A percentile compares a stretch with the other conserved stretches of the same genome.
phyloP scores from a whole-genome alignment of 805 yeast genomes.

The Spathaspora boniae region DNA sequence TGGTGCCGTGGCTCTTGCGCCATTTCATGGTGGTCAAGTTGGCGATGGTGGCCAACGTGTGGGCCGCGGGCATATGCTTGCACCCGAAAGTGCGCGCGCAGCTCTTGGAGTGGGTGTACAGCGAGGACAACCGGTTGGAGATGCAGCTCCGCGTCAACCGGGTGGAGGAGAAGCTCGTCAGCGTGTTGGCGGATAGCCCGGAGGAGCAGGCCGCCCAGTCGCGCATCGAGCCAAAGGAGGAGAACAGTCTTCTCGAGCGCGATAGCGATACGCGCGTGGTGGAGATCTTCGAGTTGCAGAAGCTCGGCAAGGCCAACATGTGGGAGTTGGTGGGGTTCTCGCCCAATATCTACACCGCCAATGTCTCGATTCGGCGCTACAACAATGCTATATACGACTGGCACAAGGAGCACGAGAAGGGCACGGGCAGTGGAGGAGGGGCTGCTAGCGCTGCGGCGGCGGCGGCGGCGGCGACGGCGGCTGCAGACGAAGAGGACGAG shows the following conservation, averaged over 20 bases:
- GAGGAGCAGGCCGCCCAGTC: conserved; percentile 12
- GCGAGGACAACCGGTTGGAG: conserved; percentile 62
- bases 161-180: conserved; percentile 38
- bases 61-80: conserved; percentile 42
- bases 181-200: conserved; percentile 9
- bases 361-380: conserved; percentile 18
- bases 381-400: conserved; percentile 2
- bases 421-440: too few relatives aligned
- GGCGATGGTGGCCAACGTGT: conserved; percentile 36
- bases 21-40: conserved; percentile 27
- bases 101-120: conserved; percentile 46
- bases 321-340: conserved; percentile 67
- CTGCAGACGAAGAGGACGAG: conserved; percentile 5
- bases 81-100: conserved; percentile 55
- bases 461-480: too few relatives aligned
- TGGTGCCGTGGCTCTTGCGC: conserved; percentile 26
- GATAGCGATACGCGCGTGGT: conserved; percentile 33
- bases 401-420: not conserved
- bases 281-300: conserved; percentile 68
- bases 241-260: conserved; percentile 29
- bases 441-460: too few relatives aligned
- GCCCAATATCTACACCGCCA: conserved; percentile 49
- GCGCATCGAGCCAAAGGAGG: conserved; percentile 13
- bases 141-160: conserved; percentile 46
- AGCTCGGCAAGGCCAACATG: conserved; percentile 45